Conservation (phyloP, 1,284 basidiomycete species). For the Porodaedalea pini region DNA sequence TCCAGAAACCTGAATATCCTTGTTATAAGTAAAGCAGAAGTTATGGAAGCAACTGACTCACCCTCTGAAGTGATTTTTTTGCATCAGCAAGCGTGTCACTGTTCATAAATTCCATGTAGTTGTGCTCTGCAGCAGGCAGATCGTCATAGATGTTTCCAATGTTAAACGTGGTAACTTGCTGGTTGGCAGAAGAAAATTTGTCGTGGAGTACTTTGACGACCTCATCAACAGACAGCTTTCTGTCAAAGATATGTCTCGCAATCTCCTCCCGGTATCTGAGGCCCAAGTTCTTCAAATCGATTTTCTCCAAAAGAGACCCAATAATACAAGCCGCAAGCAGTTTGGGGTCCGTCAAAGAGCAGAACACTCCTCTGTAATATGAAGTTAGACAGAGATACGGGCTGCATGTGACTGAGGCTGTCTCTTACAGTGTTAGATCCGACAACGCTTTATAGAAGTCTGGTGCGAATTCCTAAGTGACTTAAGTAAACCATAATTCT, state of each 20-base stretch:
- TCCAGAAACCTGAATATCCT: too few relatives aligned
- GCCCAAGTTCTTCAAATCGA: constrained; percentile 55
- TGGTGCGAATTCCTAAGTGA: neutral
- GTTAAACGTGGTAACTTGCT: neutral
- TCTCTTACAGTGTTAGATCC: neutral
- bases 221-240: neutral
- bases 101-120: neutral
- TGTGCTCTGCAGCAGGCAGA: neutral
- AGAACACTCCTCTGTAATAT: constrained; percentile 31
- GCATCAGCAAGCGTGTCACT: neutral
- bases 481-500: neutral
- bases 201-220: neutral
- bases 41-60: neutral
- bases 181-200: neutral
- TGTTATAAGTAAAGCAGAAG: too few relatives aligned
- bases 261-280: constrained; percentile 28
- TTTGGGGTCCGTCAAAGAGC: constrained; percentile 50
- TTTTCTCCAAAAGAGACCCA: constrained; percentile 52
- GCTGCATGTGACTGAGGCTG: too few relatives aligned
- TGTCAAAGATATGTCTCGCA: neutral
- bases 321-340: constrained; percentile 52
- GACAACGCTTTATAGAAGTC: constrained; percentile 4
- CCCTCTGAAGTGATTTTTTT: neutral
- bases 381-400: neutral
- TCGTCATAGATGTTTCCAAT: constrained; percentile 1